Evolutionary conservation across 495 filamentous ascomycete species (phyloP), one percentile per base, ranked within the genome.

Genomic region (Thozetella sp.): DNA sequence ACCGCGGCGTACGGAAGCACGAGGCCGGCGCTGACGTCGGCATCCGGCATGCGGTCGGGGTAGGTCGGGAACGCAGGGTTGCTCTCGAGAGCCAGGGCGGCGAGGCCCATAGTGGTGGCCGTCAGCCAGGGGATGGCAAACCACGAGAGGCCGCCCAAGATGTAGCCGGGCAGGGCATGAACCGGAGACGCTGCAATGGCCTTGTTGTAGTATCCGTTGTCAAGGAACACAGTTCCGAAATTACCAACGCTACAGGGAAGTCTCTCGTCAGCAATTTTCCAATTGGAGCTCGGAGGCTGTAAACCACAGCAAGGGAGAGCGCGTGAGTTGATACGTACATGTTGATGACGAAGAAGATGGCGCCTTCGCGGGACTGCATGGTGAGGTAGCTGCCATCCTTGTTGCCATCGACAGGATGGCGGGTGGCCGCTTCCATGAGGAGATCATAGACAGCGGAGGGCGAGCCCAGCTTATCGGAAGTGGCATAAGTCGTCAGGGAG

Each of bases 331-430:
- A n/a, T 10, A 64, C 55, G 51, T 45, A 61, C 58, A 96, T 83
- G 73, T 98, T 97, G 76, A 98, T 98, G 53, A 98, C 86, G 80
- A 96, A 97, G 82, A 98, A 98, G 58, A 98, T 91, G 20, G 88
- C 93, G 23, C 93, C 93, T 65, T 97, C 87, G 61, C 86, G 87
- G 13, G 90, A 93, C 51, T 84, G 79, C 93, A 98, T 97, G 4
- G 94, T 97, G 9, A 98, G 73, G 64, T 97, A 97, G 65, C 88
- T 92, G 25, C 94, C 94, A 6, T 86, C 81, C 2, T 89, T 86
- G 72, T 98, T 98, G 12, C 94, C 94, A 0, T 83, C 84, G 15
- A 98, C 92, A 0, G 94, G 93, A 64, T 96, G 88, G 3, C 61
- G 67, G 17, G 82, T 76, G 3, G 91, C 84, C 20, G 92, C 93